These are phyloP conservation scores for Microbotryum violaceum DNA, from an alignment of 1,284 basidiomycete genomes.

Conservation along the genomic window DNA sequence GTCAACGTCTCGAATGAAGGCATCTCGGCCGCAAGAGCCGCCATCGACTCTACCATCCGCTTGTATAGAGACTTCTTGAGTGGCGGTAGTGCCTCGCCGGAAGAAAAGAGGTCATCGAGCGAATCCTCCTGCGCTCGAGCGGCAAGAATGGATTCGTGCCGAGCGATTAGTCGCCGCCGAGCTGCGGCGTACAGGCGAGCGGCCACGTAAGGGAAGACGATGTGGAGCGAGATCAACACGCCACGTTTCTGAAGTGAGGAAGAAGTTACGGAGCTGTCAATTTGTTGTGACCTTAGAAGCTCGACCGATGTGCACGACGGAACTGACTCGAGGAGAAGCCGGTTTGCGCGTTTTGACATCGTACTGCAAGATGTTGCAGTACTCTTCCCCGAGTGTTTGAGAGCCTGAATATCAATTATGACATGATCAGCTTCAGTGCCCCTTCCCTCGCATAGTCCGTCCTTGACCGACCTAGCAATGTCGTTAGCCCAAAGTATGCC, in stretches of 20 bases:
- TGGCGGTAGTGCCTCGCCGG: slow-evolving; percentile 1
- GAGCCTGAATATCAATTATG: slow-evolving; percentile 30
- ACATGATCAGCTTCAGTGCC: neutral
- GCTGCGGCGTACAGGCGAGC: slow-evolving; percentile 32
- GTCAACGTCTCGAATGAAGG: slow-evolving; percentile 39
- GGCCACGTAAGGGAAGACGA: slow-evolving; percentile 38
- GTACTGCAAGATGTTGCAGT: slow-evolving; percentile 41
- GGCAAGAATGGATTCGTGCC: slow-evolving; percentile 16
- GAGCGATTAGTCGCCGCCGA: slow-evolving; percentile 30
- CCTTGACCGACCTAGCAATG: slow-evolving; percentile 29
- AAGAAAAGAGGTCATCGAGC: slow-evolving; percentile 21
- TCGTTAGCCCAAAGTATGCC: slow-evolving; percentile 40
- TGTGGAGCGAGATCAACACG: slow-evolving; percentile 37
- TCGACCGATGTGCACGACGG: too few relatives aligned
- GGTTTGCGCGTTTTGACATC: slow-evolving; percentile 33
- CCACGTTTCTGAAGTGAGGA: slow-evolving; percentile 28
- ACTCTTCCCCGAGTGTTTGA: slow-evolving; percentile 45
- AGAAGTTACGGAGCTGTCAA: too few relatives aligned
- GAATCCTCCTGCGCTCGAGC: slow-evolving; percentile 5
- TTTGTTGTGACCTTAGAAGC: too few relatives aligned
- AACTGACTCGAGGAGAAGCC: slow-evolving; percentile 33
- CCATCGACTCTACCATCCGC: slow-evolving; percentile 12
- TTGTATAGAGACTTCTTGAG: neutral
- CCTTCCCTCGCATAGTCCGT: too few relatives aligned
- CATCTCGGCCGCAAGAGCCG: slow-evolving; percentile 18